A percentile compares a stretch with the other conserved stretches of the same genome.
phyloP scores from a whole-genome alignment of 768 basidiomycete genomes.

The Tulasnella sp. region DNA sequence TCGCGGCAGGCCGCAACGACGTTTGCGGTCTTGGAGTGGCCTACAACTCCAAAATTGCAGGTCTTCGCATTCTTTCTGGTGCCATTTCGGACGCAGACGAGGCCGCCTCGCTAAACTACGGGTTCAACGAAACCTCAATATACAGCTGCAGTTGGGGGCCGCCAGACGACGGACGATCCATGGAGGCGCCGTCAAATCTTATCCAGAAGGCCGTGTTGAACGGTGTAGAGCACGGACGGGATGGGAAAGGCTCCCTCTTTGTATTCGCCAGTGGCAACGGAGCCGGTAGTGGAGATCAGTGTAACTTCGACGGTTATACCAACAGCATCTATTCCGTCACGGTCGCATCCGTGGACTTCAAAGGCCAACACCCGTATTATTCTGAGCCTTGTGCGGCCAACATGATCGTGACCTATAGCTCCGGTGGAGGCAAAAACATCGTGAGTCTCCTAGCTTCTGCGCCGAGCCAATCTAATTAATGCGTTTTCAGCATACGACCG shows the following conservation, averaged over 20 bases:
- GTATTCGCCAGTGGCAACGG: slow-evolving; percentile 99
- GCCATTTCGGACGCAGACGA: slow-evolving; percentile 94
- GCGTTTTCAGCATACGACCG: slow-evolving; percentile 76
- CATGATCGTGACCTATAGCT: slow-evolving; percentile 92
- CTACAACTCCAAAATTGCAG: slow-evolving; percentile 84
- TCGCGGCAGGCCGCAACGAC: slow-evolving; percentile 86
- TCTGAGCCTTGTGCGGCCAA: slow-evolving; percentile 98
- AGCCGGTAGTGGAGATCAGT: slow-evolving; percentile 83
- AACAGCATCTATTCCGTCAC: slow-evolving; percentile 96
- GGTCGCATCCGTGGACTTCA: slow-evolving; percentile 88
- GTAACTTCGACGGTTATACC: slow-evolving; percentile 99
- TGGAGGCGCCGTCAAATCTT: slow-evolving; percentile 89
- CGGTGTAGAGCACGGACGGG: slow-evolving; percentile 82
- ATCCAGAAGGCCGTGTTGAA: slow-evolving; percentile 92
- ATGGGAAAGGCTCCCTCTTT: slow-evolving; percentile 84
- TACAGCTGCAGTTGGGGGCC: slow-evolving; percentile 99
- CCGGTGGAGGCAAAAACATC: slow-evolving; percentile 87
- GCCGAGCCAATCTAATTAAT: slow-evolving; percentile 19
- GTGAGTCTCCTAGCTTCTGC: slow-evolving; percentile 42
- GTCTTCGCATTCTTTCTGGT: slow-evolving; percentile 89
- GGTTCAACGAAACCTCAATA: slow-evolving; percentile 82
- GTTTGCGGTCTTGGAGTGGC: slow-evolving; percentile 94
- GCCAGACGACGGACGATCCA: slow-evolving; percentile 84
- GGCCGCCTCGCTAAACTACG: slow-evolving; percentile 89
- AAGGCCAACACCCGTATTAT: slow-evolving; percentile 91